These are phyloP conservation scores for Gilbertella persicaria DNA, from an alignment of 371 early-diverging fungal genomes.

Conservation along the genomic window DNA sequence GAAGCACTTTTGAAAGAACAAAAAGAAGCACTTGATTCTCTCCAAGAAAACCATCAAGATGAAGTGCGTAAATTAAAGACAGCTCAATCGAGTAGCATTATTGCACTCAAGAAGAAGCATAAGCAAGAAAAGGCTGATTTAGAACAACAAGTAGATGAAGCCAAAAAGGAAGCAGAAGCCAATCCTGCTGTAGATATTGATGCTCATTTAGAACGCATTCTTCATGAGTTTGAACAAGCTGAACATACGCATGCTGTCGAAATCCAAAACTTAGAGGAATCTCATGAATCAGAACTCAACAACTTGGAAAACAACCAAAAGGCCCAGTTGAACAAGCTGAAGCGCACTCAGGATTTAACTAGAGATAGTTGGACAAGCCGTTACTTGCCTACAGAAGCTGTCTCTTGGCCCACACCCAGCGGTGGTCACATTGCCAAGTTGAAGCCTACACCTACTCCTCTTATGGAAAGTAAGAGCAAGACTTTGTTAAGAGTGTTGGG, in stretches of 20 bases:
- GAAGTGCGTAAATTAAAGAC: slow-evolving; percentile 34
- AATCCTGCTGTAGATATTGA: slow-evolving; percentile 54
- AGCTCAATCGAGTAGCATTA: slow-evolving; percentile 25
- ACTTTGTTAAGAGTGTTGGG: slow-evolving; percentile 26
- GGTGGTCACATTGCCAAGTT: slow-evolving; percentile 9
- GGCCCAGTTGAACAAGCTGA: slow-evolving; percentile 33
- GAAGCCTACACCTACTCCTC: slow-evolving; percentile 19
- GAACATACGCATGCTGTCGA: slow-evolving; percentile 42
- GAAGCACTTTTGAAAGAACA: slow-evolving; percentile 40
- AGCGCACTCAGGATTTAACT: slow-evolving; percentile 24
- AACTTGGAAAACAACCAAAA: slow-evolving; percentile 39
- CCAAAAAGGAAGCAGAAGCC: slow-evolving; percentile 25
- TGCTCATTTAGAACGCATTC: slow-evolving; percentile 75
- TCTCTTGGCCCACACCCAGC: slow-evolving; percentile 44
- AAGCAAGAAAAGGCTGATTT: slow-evolving; percentile 36
- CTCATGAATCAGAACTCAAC: slow-evolving; percentile 38
- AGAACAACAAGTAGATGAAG: slow-evolving; percentile 33
- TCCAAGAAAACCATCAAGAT: slow-evolving; percentile 29
- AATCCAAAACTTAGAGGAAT: slow-evolving; percentile 41
- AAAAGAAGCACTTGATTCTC: slow-evolving; percentile 21
- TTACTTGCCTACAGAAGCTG: slow-evolving; percentile 44
- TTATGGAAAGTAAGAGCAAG: slow-evolving; percentile 31
- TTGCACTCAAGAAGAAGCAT: slow-evolving; percentile 37
- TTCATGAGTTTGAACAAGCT: slow-evolving; percentile 70
- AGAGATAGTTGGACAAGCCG: slow-evolving; percentile 34